phyloP scores from a whole-genome alignment of 805 yeast genomes.

The Suhomyces kilbournensis region DNA sequence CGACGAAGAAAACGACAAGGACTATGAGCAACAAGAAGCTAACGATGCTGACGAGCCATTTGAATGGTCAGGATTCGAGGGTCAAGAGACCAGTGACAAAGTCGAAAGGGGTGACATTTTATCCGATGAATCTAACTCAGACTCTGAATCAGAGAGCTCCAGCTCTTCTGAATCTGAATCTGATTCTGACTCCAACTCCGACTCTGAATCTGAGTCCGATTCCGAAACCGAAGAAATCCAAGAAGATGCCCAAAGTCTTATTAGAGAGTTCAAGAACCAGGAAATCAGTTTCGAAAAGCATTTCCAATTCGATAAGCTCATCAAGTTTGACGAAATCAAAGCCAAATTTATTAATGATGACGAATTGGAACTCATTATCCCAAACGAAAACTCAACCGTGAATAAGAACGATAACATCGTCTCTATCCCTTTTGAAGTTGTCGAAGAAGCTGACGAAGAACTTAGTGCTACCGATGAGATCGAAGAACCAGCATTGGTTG shows the following conservation, averaged over 20 bases:
- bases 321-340: constrained; percentile 35
- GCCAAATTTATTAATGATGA: constrained; percentile 37
- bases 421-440: constrained; percentile 22
- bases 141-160: constrained; percentile 9
- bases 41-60: constrained; percentile 8
- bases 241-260: constrained; percentile 39
- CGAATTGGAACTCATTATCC: constrained; percentile 42
- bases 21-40: constrained; percentile 7
- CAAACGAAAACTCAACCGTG: constrained; percentile 25
- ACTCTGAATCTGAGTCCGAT: constrained; percentile 12
- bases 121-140: constrained; percentile 7
- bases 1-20: constrained; percentile 14
- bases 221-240: constrained; percentile 36
- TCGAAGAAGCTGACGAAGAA: constrained; percentile 3
- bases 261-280: constrained; percentile 36
- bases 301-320: constrained; percentile 39
- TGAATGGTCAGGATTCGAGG: constrained; percentile 11
- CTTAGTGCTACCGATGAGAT: constrained; percentile 9
- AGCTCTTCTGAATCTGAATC: constrained; percentile 13
- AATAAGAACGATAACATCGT: constrained; percentile 20
- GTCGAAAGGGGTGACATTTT: constrained; percentile 7
- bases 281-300: constrained; percentile 43
- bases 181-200: constrained; percentile 15
- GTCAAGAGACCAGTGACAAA: constrained; percentile 15
- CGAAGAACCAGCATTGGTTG: constrained; percentile 7